Conservation (phyloP, 768 basidiomycete genomes). For the Leccinum subgranulosum region DNA sequence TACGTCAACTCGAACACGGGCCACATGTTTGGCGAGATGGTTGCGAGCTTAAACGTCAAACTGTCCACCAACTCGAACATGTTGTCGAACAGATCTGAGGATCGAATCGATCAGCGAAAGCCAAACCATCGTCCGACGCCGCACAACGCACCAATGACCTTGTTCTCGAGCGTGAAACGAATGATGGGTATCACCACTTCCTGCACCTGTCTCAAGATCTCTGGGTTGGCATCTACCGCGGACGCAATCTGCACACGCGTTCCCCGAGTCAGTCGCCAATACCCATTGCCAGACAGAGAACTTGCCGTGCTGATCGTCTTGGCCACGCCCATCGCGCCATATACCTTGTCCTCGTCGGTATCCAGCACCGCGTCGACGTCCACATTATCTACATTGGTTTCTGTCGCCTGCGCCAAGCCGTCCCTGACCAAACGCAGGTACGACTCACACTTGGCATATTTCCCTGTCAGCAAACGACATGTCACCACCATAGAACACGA, state of each 20-base stretch:
- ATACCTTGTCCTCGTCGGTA: slow-evolving; percentile 81
- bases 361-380: slow-evolving; percentile 59
- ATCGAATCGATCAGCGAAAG: neutral
- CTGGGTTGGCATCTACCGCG: slow-evolving; percentile 68
- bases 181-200: slow-evolving; percentile 80
- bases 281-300: slow-evolving; percentile 6
- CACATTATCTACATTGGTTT: slow-evolving; percentile 44
- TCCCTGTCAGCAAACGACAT: neutral
- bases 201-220: slow-evolving; percentile 76
- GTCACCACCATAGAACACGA: neutral
- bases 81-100: slow-evolving; percentile 77
- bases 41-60: slow-evolving; percentile 75
- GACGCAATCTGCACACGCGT: slow-evolving; percentile 59
- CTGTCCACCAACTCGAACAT: slow-evolving; percentile 84
- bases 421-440: slow-evolving; percentile 79
- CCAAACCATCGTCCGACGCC: neutral
- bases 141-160: slow-evolving; percentile 59
- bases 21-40: slow-evolving; percentile 83
- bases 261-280: neutral
- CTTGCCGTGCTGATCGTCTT: slow-evolving; percentile 80
- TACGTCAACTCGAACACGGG: slow-evolving; percentile 82
- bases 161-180: slow-evolving; percentile 70
- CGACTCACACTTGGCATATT: slow-evolving; percentile 60
- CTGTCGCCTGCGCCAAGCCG: slow-evolving; percentile 48
- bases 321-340: slow-evolving; percentile 82